Evolutionary conservation across 23 red algal species (phyloP), one percentile per base, ranked within the genome.

Genomic region (Gracilaria gracilis): DNA sequence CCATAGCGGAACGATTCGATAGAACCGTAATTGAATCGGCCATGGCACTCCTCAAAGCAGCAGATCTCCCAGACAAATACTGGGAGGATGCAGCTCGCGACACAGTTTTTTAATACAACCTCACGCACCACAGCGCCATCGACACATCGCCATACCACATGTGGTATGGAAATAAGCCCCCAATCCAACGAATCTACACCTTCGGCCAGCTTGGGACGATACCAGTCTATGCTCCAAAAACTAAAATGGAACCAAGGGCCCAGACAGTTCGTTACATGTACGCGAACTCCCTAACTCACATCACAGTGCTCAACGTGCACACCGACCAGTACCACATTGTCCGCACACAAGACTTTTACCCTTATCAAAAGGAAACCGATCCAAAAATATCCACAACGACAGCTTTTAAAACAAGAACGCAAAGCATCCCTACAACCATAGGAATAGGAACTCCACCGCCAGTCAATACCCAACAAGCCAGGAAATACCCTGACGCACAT

Each of bases 131-230:
- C 6, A 7, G 5, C 4, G 4, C 42, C 4, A 46, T 11, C 4
- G 42, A 11, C 42, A 74, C 67, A 74, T 78, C 73, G 4, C 73
- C 73, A 46, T 78, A 78, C 37, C 32, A 78, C 23, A 9, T 78
- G 7, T 78, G 73, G 73, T 51, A 48, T 29, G 34, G 1, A 54
- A 44, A 31, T 11, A 9, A 5, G 47, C 73, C 73, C 42, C 12
- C 8, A 11, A 27, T 46, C 28, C 19, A 0, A 44, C 14, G 73
- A 3, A 46, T 78, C 5, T 78, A 48, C 73, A 78, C 23, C 6
- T 78, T 78, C 16, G 73, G 73, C 44, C 9, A 78, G 17, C 73
- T 78, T 14, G 73, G 33, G 5, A 78, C 73, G 5, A 47, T 78
- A 14, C 44, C 9, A 29, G 37, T 78, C 8, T 53, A 48, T 19